Base-by-base conservation (phyloP, 202 grass and related monocot species). In the Miscanthus sacchariflorus region DNA sequence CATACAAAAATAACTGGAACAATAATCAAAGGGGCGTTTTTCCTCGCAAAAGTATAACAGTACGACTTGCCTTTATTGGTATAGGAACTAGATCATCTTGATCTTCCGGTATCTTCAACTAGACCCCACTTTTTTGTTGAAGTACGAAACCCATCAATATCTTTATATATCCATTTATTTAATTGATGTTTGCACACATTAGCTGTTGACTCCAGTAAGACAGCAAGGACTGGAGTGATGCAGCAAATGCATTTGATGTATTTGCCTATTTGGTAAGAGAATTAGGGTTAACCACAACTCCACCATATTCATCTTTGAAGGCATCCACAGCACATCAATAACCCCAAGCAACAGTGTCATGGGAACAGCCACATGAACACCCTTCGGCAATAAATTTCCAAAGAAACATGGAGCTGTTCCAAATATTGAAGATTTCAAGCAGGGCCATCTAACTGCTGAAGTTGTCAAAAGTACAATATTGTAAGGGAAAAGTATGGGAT, bases 51-150 rank as follows among this genome's bases (percentile, higher is more conserved):
- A 19, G 14, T 52, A 67, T 12, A 35, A 68, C 24, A 56, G 49
- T 40, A 33, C 6, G 42, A 74, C 87, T 86, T 83, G 81, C 93
- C 93, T 95, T 89, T 69, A 93, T 82, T 81, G 89, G 86, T 88
- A 88, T 76, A 56, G 91, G 88, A 86, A 92, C 88, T 66, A 90
- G 72, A 71, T 91, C 86, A 68, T 82, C 85, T 86, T 92, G 88
- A 77, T 90, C 83, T 90, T 92, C 88, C 48, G 89, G 72, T 87
- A 90, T 77, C 80, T 84, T 93, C 35, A 90, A 83, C 91, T 61
- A 98, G 88, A 95, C 76, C 70, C 95, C 87, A 81, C 78, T 81
- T 78, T 92, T 95, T 15, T 89, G 87, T 93, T 92, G 85, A 59
- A 83, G 27, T 72, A 82, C 33, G 43, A 70, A 87, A 90, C 15